Conservation (phyloP, 1,284 basidiomycete species). For the Sanguinoderma infundibulare region DNA sequence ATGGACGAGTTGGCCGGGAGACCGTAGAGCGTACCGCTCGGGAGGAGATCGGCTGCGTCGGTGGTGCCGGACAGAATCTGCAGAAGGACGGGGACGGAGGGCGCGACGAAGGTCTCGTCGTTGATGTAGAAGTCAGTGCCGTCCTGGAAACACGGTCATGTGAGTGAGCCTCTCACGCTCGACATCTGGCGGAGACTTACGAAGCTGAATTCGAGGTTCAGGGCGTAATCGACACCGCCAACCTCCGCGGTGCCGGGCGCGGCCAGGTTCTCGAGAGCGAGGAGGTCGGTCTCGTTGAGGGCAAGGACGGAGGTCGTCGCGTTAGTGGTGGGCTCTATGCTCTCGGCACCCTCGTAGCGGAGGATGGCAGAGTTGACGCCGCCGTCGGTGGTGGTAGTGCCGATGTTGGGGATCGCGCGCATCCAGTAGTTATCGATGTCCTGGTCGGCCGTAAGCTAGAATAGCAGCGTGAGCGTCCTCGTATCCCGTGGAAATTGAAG, state of each 20-base stretch:
- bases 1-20: constrained; percentile 34
- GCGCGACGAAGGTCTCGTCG: constrained; percentile 25
- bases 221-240: constrained; percentile 3
- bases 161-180: not conserved
- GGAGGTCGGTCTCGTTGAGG: constrained; percentile 34
- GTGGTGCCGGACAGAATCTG: constrained; percentile 26
- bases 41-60: constrained; percentile 30
- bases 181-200: constrained; percentile 15
- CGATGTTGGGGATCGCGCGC: constrained; percentile 42
- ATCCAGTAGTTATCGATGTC: constrained; percentile 33
- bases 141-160: not conserved
- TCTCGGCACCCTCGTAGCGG: constrained; percentile 39
- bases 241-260: constrained; percentile 4
- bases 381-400: constrained; percentile 32
- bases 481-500: constrained; percentile 31
- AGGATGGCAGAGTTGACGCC: constrained; percentile 39
- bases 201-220: constrained; percentile 9
- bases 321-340: constrained; percentile 46
- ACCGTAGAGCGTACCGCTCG: constrained; percentile 32
- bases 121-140: constrained; percentile 31
- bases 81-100: constrained; percentile 15
- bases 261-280: constrained; percentile 15
- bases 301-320: constrained; percentile 24
- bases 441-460: constrained; percentile 33
- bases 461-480: not conserved